These are phyloP conservation scores for Lactarius trivialis DNA, from an alignment of 768 basidiomycete species.

Conservation along the genomic window DNA sequence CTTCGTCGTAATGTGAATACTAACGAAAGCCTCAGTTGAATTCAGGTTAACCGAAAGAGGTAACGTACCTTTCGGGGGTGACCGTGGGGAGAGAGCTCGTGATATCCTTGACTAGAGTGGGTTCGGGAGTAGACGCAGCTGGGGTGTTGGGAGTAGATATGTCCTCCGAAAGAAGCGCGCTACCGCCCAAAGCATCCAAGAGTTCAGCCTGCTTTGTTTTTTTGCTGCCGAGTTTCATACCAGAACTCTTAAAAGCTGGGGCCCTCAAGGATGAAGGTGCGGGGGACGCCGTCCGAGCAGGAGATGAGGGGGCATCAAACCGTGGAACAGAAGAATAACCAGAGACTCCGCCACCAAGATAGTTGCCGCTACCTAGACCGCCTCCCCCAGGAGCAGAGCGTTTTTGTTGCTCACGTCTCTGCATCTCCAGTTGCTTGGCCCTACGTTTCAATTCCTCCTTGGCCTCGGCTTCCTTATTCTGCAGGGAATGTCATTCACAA, in stretches of 20 bases:
- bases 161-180: slow-evolving; percentile 52
- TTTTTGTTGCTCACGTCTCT: slow-evolving; percentile 87
- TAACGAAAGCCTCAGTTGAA: slow-evolving; percentile 30
- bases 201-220: slow-evolving; percentile 86
- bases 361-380: slow-evolving; percentile 40
- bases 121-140: slow-evolving; percentile 41
- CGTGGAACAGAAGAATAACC: slow-evolving; percentile 70
- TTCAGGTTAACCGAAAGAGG: neutral
- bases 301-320: slow-evolving; percentile 55
- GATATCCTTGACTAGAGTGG: slow-evolving; percentile 40
- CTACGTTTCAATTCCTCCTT: slow-evolving; percentile 98
- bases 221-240: slow-evolving; percentile 95
- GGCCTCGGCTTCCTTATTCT: slow-evolving; percentile 99
- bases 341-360: slow-evolving; percentile 59
- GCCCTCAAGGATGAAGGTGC: slow-evolving; percentile 46
- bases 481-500: slow-evolving; percentile 4
- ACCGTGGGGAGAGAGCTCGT: slow-evolving; percentile 70
- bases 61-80: slow-evolving; percentile 60
- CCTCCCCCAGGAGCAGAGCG: slow-evolving; percentile 52
- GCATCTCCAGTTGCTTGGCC: slow-evolving; percentile 97
- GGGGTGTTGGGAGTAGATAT: slow-evolving; percentile 48
- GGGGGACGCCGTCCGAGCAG: slow-evolving; percentile 40
- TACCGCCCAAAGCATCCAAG: slow-evolving; percentile 80
- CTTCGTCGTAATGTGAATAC: slow-evolving; percentile 81
- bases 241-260: slow-evolving; percentile 86